Evolutionary conservation across 176 grass and related monocot species (phyloP), one percentile per base, ranked within the genome.

Genomic region (Carex myosuroides): DNA sequence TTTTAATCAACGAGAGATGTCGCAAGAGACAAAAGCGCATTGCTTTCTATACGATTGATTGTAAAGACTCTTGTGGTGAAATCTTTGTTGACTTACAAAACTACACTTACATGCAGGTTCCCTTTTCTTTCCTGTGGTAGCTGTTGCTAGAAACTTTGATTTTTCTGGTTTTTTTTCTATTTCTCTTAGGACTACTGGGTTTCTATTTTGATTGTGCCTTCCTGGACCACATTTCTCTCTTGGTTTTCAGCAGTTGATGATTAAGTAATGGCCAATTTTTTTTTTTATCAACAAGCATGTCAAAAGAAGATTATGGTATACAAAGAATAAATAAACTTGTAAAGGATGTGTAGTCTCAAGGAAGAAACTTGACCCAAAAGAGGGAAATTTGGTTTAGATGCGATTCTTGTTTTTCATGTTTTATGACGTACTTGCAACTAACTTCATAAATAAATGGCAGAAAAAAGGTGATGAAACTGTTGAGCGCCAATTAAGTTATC

Each of bases 61-160:
- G 97, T 70, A 93, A 89, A 74, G 93, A 89, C 88, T 90, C 93
- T 46, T 99, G 97, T 84, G 97, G 91, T 84, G 97, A 99, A 89
- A 99, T 99, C 82, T 99, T 99, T 92, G 85, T 91, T 80, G 93
- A 99, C 83, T 42, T 99, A 63, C 91, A 92, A 85, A 92, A 91
- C 30, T 88, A 96, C 86, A 90, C 71, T 68, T 96, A 96, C 80
- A 64, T 89, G 83, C 87, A 99, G 93, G 97, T 99, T 65, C 80
- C 65, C n/a, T 64, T 67, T 24, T 85, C 7, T 20, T 81, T 84
- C 79, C 71, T 75, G 21, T 75, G 7, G 10, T 71, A 48, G 39
- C 20, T 69, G 60, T 69, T 32, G 13, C 6, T 64, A 52, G 32
- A 13, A 48, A 44, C 75, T 53, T 70, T 74, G 79, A 48, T 17